phyloP scores from a whole-genome alignment of 2,329 filamentous ascomycete genomes.

The Monosporascus sp. region DNA sequence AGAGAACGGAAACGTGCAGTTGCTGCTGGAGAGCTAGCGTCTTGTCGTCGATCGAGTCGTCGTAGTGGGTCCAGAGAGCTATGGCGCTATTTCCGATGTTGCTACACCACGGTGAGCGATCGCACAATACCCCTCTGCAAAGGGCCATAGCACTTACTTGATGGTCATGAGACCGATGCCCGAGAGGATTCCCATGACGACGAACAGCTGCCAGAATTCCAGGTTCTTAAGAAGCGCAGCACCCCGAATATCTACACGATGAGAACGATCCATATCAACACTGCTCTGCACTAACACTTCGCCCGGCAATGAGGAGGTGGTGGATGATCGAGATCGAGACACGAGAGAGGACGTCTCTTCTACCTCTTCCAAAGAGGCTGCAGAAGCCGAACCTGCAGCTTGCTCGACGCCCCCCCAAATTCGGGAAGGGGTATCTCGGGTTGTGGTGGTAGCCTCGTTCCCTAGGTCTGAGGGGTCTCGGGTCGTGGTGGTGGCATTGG shows the following conservation, averaged over 20 bases:
- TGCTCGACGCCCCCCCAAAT: constrained; percentile 14
- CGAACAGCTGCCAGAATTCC: constrained; percentile 89
- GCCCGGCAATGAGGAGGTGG: constrained; percentile 41
- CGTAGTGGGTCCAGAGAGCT: constrained; percentile 83
- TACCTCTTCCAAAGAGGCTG: constrained; percentile 31
- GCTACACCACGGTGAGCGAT: constrained; percentile 37
- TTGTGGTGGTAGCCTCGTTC: constrained; percentile 13
- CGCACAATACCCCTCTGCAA: neutral
- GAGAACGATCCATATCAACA: constrained; percentile 68
- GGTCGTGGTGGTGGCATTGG: constrained; percentile 23
- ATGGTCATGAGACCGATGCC: constrained; percentile 98
- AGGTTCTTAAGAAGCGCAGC: constrained; percentile 62
- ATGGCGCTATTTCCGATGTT: constrained; percentile 91
- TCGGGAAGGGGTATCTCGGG: constrained; percentile 8
- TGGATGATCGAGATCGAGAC: constrained; percentile 58
- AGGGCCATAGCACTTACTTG: constrained; percentile 59
- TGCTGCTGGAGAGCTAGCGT: constrained; percentile 80
- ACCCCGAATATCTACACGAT: constrained; percentile 87
- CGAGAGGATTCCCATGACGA: constrained; percentile 82
- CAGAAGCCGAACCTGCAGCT: constrained; percentile 6
- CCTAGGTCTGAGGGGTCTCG: constrained; percentile 19
- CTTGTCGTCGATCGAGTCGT: constrained; percentile 63
- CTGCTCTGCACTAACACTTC: constrained; percentile 50
- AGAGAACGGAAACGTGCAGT: constrained; percentile 92
- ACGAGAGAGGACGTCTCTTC: constrained; percentile 81